Percentiles rank a stretch among this genome's conserved stretches.
These are phyloP conservation scores for Paraurostyla sp. DNA, from an alignment of 73 alveolate genomes.

Conservation along the genomic window DNA sequence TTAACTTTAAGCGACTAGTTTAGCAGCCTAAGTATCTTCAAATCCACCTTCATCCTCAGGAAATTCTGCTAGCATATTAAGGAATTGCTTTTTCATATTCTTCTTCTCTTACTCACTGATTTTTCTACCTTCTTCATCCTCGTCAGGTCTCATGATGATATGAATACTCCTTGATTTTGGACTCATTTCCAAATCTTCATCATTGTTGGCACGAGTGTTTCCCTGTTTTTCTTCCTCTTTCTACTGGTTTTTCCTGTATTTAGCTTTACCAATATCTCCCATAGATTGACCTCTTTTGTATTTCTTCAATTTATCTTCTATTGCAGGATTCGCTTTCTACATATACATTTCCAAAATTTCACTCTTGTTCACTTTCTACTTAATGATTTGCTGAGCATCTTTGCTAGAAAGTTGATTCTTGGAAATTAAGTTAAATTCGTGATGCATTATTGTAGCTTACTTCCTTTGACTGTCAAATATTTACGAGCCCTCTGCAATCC, in stretches of 20 bases:
- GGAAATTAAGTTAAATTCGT: constrained; percentile 65
- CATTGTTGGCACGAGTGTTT: neutral
- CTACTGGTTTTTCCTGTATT: neutral
- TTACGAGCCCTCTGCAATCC: constrained; percentile 60
- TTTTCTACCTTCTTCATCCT: constrained; percentile 25
- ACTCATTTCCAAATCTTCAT: constrained; percentile 11
- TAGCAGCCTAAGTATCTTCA: constrained; percentile 53
- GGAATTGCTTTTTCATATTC: constrained; percentile 41
- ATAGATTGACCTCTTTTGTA: constrained; percentile 61
- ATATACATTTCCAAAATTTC: constrained; percentile 73
- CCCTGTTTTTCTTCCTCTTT: neutral
- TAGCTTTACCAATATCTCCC: constrained; percentile 12
- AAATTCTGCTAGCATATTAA: constrained; percentile 19
- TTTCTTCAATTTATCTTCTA: constrained; percentile 41
- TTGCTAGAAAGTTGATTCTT: constrained; percentile 52
- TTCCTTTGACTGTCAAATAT: constrained; percentile 67
- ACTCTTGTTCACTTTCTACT: constrained; percentile 71
- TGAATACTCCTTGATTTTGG: constrained; percentile 51
- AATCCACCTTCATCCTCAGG: constrained; percentile 58
- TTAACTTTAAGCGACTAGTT: constrained; percentile 33
- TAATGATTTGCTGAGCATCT: constrained; percentile 68
- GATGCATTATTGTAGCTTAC: constrained; percentile 70
- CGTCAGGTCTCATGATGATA: constrained; percentile 57
- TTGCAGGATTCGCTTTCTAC: constrained; percentile 42
- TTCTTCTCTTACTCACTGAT: constrained; percentile 49